These are phyloP conservation scores for Phaeolepiota aurea DNA, from an alignment of 768 basidiomycete species.

Conservation along the genomic window DNA sequence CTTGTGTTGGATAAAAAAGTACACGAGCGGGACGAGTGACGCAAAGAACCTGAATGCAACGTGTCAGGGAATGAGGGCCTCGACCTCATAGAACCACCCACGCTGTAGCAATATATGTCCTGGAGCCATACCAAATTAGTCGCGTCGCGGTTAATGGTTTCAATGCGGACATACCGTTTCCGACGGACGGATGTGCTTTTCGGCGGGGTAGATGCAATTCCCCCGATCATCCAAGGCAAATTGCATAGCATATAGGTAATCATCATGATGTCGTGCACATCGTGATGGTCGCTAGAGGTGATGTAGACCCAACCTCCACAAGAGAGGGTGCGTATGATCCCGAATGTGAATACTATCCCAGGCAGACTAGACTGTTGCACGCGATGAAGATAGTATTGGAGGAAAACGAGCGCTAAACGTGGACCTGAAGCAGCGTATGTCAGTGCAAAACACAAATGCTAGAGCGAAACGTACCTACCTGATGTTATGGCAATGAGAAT, in stretches of 20 bases:
- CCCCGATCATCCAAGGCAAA: slow-evolving; percentile 84
- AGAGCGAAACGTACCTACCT: slow-evolving; percentile 25
- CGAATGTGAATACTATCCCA: slow-evolving; percentile 46
- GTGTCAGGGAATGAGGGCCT: slow-evolving; percentile 3
- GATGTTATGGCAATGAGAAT: slow-evolving; percentile 82
- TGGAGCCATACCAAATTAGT: no score
- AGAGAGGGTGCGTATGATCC: slow-evolving; percentile 64
- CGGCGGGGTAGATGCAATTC: slow-evolving; percentile 45
- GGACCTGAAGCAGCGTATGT: slow-evolving; percentile 47
- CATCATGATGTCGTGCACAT: slow-evolving; percentile 83
- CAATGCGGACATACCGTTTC: slow-evolving; percentile 46
- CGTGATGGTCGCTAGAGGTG: slow-evolving; percentile 78
- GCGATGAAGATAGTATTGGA: slow-evolving; percentile 55
- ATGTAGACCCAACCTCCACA: slow-evolving; percentile 94
- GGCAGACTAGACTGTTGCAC: slow-evolving; percentile 33
- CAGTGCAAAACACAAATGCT: neutral
- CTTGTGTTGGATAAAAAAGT: slow-evolving; percentile 84
- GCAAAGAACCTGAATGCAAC: slow-evolving; percentile 51
- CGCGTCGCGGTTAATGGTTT: no score
- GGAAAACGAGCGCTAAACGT: slow-evolving; percentile 55
- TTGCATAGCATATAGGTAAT: slow-evolving; percentile 78
- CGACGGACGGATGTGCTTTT: slow-evolving; percentile 29
- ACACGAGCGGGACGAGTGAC: slow-evolving; percentile 64
- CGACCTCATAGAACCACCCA: slow-evolving; percentile 19
- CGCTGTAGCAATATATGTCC: slow-evolving; percentile 45